These are phyloP conservation scores for Aspergillus sp. DNA, from an alignment of 2,329 filamentous ascomycete species.

Conservation along the genomic window DNA sequence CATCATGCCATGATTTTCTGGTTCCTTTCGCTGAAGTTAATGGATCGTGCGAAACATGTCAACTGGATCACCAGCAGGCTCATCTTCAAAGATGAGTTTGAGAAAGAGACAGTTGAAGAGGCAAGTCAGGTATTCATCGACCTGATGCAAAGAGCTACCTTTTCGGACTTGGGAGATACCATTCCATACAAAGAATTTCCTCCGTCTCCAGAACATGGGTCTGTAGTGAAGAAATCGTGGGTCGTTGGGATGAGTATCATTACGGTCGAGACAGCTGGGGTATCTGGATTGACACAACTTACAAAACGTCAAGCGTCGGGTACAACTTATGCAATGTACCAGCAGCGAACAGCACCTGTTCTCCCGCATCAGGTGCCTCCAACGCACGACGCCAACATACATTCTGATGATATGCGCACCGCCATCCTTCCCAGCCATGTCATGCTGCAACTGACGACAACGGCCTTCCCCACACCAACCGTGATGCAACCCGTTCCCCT, in stretches of 20 bases:
- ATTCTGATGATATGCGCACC: constrained; percentile 31
- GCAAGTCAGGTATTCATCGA: constrained; percentile 90
- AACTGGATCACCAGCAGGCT: constrained; percentile 85
- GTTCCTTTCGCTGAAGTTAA: constrained; percentile 83
- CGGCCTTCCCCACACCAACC: constrained; percentile 36
- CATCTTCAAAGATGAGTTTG: constrained; percentile 65
- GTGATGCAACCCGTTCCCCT: constrained; percentile 65
- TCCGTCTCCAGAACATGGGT: constrained; percentile 34
- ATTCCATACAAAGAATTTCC: constrained; percentile 36
- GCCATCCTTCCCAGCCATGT: constrained; percentile 40
- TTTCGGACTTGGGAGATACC: constrained; percentile 70
- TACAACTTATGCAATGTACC: constrained; percentile 42
- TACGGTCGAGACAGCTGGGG: constrained; percentile 41
- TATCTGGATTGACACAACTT: constrained; percentile 42
- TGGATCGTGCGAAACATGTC: constrained; percentile 75
- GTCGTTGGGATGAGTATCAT: constrained; percentile 46
- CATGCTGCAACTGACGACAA: constrained; percentile 37
- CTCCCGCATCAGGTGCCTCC: constrained; percentile 39
- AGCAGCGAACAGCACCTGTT: constrained; percentile 39
- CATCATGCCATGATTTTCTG: constrained; percentile 96
- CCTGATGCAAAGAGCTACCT: constrained; percentile 84
- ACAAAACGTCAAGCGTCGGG: constrained; percentile 45
- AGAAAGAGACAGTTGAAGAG: constrained; percentile 72
- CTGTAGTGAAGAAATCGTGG: constrained; percentile 41
- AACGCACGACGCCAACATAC: constrained; percentile 32